Evolutionary conservation across 805 yeast genomes (phyloP).

Genomic region (Candida vartiovaarae): DNA sequence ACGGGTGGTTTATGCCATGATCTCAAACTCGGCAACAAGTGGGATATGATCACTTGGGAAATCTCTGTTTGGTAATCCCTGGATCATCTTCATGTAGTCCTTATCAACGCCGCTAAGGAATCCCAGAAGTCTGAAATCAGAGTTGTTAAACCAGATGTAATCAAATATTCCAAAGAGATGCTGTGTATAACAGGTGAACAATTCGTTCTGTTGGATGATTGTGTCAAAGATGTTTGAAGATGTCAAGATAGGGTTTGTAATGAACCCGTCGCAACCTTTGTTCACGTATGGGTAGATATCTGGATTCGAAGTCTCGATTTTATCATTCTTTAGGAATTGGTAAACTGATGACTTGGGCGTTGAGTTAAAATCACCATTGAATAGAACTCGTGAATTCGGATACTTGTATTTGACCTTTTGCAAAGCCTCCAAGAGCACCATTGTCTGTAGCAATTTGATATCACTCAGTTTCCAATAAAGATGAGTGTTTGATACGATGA

Average conservation of each 20-base stretch:
- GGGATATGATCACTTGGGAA: constrained; percentile 40
- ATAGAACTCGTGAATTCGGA: constrained; percentile 30
- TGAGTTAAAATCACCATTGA: constrained; percentile 55
- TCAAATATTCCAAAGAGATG: constrained; percentile 48
- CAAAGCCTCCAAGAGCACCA: constrained; percentile 33
- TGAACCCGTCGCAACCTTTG: constrained; percentile 18
- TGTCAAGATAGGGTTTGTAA: constrained; percentile 25
- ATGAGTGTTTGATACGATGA: constrained; percentile 53
- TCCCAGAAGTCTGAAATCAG: constrained; percentile 32
- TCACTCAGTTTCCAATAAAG: constrained; percentile 54
- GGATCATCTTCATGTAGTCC: constrained; percentile 24
- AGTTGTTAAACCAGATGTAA: constrained; percentile 46
- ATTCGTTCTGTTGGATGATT: constrained; percentile 10
- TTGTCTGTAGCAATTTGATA: constrained; percentile 47
- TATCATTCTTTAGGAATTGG: constrained; percentile 32
- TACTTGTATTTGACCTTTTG: constrained; percentile 23
- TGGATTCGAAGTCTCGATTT: constrained; percentile 21
- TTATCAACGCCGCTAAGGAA: constrained; percentile 46
- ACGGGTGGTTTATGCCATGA: constrained; percentile 1
- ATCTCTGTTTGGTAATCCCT: constrained; percentile 47
- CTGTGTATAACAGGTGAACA: constrained; percentile 40
- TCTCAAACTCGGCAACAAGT: constrained; percentile 20
- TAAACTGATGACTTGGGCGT: constrained; percentile 42
- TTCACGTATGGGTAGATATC: constrained; percentile 18
- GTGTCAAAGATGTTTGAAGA: constrained; percentile 25